phyloP scores from a whole-genome alignment of 2,329 filamentous ascomycete genomes.

The Dactylella cylindrospora region DNA sequence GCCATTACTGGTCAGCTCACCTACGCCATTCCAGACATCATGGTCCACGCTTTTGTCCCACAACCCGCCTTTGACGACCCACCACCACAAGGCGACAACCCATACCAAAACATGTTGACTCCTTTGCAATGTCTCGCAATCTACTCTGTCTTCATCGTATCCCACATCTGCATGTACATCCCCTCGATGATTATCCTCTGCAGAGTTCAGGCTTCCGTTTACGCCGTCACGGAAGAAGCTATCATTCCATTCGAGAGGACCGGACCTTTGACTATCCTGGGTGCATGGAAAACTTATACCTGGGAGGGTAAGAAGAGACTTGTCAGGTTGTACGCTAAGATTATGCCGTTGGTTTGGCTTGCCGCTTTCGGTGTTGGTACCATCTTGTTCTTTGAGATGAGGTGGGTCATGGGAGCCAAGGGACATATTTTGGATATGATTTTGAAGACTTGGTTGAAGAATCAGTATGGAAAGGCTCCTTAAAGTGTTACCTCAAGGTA shows the following conservation, averaged over 20 bases:
- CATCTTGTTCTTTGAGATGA: conserved; percentile 38
- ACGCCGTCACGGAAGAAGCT: conserved; percentile 76
- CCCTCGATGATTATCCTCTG: conserved; percentile 75
- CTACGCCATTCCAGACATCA: conserved; percentile 37
- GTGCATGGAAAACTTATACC: conserved; percentile 41
- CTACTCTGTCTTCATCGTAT: conserved; percentile 54
- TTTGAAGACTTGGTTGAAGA: conserved; percentile 37
- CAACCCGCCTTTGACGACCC: conserved; percentile 51
- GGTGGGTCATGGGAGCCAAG: conserved; percentile 41
- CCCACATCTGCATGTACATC: conserved; percentile 67
- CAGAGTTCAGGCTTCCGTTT: conserved; percentile 82
- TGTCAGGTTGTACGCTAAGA: conserved; percentile 29
- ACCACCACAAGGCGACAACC: conserved; percentile 43
- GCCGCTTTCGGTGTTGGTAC: conserved; percentile 30
- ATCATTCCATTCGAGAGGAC: conserved; percentile 89
- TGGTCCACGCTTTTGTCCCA: conserved; percentile 48
- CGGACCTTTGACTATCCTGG: conserved; percentile 51
- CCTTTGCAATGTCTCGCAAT: conserved; percentile 53
- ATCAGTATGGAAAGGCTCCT: conserved; percentile 25
- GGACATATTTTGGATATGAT: conserved; percentile 35
- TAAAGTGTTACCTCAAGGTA: too few relatives aligned
- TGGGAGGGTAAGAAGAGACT: conserved; percentile 40
- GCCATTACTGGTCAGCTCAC: conserved; percentile 58
- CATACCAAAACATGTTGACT: conserved; percentile 47
- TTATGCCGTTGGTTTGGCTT: conserved; percentile 43